A percentile compares a stretch with the other conserved stretches of the same genome.
Conservation (phyloP, 2,329 filamentous ascomycete genomes). For the Phaeosphaeria sp. region DNA sequence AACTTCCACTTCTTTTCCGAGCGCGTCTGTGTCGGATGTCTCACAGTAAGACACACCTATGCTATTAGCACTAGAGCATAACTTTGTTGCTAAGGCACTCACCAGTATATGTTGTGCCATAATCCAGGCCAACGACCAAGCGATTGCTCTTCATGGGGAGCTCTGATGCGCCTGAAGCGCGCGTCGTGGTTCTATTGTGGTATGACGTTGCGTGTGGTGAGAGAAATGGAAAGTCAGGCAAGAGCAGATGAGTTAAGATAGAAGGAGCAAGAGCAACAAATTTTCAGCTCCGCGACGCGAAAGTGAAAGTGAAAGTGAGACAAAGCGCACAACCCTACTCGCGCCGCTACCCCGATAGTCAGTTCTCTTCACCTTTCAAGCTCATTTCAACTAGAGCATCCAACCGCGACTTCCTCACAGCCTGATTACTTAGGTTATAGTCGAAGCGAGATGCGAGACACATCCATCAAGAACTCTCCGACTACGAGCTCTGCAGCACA, state of each 20-base stretch:
- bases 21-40: constrained; percentile 12
- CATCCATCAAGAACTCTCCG: too few species aligned
- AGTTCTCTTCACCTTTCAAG: too few species aligned
- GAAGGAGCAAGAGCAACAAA: neutral
- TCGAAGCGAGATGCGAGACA: too few species aligned
- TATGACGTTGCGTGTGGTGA: neutral
- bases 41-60: constrained; percentile 44
- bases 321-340: too few species aligned
- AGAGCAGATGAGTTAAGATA: neutral
- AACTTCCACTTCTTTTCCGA: constrained; percentile 24
- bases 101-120: constrained; percentile 32
- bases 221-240: neutral
- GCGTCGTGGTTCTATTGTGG: neutral
- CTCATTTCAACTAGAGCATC: too few species aligned
- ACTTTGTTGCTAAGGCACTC: too few species aligned
- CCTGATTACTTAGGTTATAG: too few species aligned
- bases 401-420: too few species aligned
- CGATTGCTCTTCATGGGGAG: constrained; percentile 11
- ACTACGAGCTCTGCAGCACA: too few species aligned
- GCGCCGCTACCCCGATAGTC: too few species aligned
- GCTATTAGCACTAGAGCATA: too few species aligned
- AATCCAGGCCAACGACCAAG: constrained; percentile 24
- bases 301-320: neutral
- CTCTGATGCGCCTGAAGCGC: neutral
- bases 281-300: neutral